These are phyloP conservation scores for Neurospora terricola DNA, from an alignment of 495 filamentous ascomycete genomes.

Conservation along the genomic window DNA sequence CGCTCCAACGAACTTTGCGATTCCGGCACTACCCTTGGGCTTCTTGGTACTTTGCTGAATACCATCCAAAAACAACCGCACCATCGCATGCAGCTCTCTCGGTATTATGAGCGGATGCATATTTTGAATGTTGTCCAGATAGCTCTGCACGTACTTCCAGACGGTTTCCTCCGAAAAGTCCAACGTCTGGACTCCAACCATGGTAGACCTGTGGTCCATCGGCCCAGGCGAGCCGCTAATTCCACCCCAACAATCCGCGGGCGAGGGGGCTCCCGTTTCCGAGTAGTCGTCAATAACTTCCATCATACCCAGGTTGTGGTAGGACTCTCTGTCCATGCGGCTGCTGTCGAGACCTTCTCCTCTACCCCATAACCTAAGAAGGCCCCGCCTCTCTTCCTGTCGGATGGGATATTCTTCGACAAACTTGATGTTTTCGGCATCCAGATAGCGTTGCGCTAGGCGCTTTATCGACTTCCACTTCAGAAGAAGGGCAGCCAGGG, in stretches of 20 bases:
- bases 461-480: conserved; percentile 56
- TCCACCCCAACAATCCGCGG: conserved; percentile 38
- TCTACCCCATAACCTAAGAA: conserved; percentile 66
- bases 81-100: conserved; percentile 38
- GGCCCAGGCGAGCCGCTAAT: conserved; percentile 34
- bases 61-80: conserved; percentile 37
- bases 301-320: conserved; percentile 19
- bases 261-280: conserved; percentile 40
- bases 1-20: conserved; percentile 20
- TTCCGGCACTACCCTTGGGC: conserved; percentile 9
- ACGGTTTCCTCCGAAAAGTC: conserved; percentile 56
- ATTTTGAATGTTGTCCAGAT: conserved; percentile 69
- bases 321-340: conserved; percentile 17
- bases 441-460: conserved; percentile 38
- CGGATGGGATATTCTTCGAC: conserved; percentile 55
- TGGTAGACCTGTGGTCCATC: conserved; percentile 39
- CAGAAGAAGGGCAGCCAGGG: conserved; percentile 68
- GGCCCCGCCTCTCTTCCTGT: conserved; percentile 63
- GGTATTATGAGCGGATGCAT: conserved; percentile 77
- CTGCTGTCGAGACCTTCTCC: conserved; percentile 57
- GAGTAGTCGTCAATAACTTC: conserved; percentile 31
- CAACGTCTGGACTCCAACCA: conserved; percentile 40
- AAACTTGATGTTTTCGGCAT: conserved; percentile 46
- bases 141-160: conserved; percentile 55
- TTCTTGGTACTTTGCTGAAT: conserved; percentile 20